phyloP scores from a whole-genome alignment of 2,329 filamentous ascomycete genomes.

The Ambrosiella beaveri region DNA sequence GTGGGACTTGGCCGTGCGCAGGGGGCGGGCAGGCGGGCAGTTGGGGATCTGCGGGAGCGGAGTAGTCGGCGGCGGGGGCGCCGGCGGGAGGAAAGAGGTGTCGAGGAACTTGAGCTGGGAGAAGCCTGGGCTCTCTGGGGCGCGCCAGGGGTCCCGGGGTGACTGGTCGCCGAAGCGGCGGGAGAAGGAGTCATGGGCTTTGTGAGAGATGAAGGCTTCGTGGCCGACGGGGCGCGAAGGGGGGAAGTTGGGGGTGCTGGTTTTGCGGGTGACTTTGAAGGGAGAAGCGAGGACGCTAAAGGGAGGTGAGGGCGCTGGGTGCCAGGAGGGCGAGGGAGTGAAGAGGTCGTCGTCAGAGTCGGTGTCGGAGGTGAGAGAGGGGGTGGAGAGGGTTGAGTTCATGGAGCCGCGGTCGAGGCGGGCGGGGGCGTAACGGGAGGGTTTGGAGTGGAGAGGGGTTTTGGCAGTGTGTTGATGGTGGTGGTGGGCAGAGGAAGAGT shows the following conservation, averaged over 20 bases:
- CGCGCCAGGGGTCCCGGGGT: constrained; percentile 1
- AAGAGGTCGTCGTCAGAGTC: constrained; percentile 27
- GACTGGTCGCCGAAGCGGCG: background rate
- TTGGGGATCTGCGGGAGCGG: constrained; percentile 2
- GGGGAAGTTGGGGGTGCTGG: background rate
- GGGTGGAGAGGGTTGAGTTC: constrained; percentile 29
- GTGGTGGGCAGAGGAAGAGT: background rate
- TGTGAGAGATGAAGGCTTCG: constrained; percentile 12
- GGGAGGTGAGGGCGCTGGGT: background rate
- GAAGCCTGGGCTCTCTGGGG: background rate
- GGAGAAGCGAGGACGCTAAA: background rate
- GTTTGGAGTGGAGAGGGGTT: background rate
- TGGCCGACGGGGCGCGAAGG: constrained; percentile 8
- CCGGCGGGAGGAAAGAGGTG: constrained; percentile 5
- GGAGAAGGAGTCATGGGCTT: constrained; percentile 12
- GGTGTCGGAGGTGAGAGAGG: constrained; percentile 31
- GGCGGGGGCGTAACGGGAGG: constrained; percentile 13
- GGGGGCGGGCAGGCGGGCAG: constrained; percentile 1
- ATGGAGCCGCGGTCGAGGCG: constrained; percentile 25
- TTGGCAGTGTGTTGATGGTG: background rate
- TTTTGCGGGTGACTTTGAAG: constrained; percentile 1
- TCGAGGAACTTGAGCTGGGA: background rate
- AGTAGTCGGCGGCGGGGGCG: constrained; percentile 4
- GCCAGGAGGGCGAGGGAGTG: background rate
- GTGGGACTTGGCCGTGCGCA: constrained; percentile 11